Evolutionary conservation across 2,329 filamentous ascomycete species (phyloP).

Genomic region (Fusarium sp.): DNA sequence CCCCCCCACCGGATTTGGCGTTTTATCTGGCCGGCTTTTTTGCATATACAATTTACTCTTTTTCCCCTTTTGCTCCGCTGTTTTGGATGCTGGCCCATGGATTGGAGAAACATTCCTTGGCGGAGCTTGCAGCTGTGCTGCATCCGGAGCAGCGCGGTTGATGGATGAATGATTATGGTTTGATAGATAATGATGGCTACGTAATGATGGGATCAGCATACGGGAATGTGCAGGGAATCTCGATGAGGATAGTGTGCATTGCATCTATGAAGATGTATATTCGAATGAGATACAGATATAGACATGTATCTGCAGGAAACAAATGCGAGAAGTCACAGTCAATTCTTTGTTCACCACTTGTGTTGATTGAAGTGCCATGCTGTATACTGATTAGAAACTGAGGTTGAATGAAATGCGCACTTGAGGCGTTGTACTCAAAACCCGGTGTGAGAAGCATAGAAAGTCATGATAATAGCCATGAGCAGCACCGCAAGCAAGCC

Average conservation of each 20-base stretch:
- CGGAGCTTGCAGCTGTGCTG: conserved; percentile 29
- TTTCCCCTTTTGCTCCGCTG: conserved; percentile 8
- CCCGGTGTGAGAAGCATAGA: not conserved
- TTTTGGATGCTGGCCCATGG: conserved; percentile 7
- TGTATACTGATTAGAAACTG: not conserved
- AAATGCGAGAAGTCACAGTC: conserved; percentile 9
- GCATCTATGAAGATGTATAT: conserved; percentile 11
- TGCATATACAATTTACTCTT: conserved; percentile 23
- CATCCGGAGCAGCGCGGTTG: conserved; percentile 21
- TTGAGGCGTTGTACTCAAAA: not conserved
- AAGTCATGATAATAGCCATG: not conserved
- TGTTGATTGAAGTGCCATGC: not conserved
- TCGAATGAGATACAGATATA: conserved; percentile 16
- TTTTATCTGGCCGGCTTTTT: conserved; percentile 39
- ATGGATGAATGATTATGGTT: conserved; percentile 42
- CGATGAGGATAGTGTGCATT: conserved; percentile 3
- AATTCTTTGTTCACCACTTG: not conserved
- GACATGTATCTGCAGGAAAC: conserved; percentile 16
- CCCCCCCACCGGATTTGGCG: conserved; percentile 43
- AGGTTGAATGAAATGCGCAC: not conserved
- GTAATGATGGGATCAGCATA: conserved; percentile 30
- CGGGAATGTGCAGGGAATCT: conserved; percentile 2
- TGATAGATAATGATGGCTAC: conserved; percentile 37
- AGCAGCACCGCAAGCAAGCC: conserved; percentile 1
- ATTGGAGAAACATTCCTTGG: conserved; percentile 23